Evolutionary conservation across 176 grass and related monocot species (phyloP), one percentile per base, ranked within the genome.

Genomic region (Zoysia japonica): DNA sequence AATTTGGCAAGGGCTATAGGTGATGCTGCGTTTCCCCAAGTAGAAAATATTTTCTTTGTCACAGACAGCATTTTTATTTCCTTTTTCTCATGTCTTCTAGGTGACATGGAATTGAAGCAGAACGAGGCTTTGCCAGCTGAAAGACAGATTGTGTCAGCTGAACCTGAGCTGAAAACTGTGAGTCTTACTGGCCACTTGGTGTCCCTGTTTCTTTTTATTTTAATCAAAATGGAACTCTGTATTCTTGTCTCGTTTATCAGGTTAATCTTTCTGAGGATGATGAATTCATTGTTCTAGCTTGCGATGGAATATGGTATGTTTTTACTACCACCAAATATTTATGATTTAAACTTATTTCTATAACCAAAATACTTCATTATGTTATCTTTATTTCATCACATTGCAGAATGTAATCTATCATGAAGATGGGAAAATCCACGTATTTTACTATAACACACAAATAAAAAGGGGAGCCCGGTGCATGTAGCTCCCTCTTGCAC

Each of bases 1-100:
- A 96, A 92, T 70, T 91, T 99, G 54, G 9, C 92, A 52, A 95
- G 96, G 71, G 96, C 96, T 64, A 91, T 99, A n/a, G 88, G 93
- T 97, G 82, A 41, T 19, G 17, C 8, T 55, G 41, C 47, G 76
- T 46, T 75, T 61, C 76, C 47, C 67, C 49, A 68, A 28, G 16
- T 1, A 48, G 54, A 59, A 77, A 67, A 36, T 68, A 10, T 80
- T 42, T 71, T 19, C 20, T 61, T 70, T 14, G 0, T 50, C 61
- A 17, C 43, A 65, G 36, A 5, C 28, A 44, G n/a, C 10, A 4
- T 65, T 72, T 54, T 74, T 75, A 66, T 78, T 77, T 49, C 14
- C 9, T 67, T 74, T 7, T 53, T n/a, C 47, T 56, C 7, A 56
- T 74, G 76, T 85, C 51, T 39, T 78, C 11, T 74, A 99, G 96